Base-by-base conservation (phyloP, 176 grass and related monocot species). In the Eremochloa ophiuroides region DNA sequence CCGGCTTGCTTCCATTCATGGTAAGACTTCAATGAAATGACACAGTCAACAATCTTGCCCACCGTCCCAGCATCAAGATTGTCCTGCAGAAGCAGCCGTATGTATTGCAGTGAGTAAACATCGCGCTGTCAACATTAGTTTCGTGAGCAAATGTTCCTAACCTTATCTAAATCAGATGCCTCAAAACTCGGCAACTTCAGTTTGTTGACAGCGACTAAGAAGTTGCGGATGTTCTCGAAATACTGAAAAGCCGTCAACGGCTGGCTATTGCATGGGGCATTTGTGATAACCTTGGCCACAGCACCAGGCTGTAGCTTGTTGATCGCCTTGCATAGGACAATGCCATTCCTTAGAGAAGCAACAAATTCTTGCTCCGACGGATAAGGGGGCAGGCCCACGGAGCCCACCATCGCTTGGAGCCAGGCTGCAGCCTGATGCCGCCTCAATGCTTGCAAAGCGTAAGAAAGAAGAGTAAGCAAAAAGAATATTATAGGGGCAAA, bases 171-270 rank as follows among this genome's bases (percentile, higher is more conserved):
- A 85, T 94, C 92, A 65, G 92, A 94, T 48, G 92, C 92, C 86
- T 97, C 92, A 50, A 97, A 97, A 61, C 68, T 83, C 1, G 88
- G 88, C 42, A 94, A 79, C 76, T 97, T 92, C 31, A 94, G 86
- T 33, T 89, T 74, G 17, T 94, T 77, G 7, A 89, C 83, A 78
- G 95, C 95, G 23, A 90, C 95, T 58, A 97, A 80, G 89, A 97
- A 94, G 65, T 97, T 97, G 47, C 95, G 87, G 63, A 97, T 86
- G 82, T 97, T 97, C 75, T 97, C 95, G 26, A 97, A 97, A 69
- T 92, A 89, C 77, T 97, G 92, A 80, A 92, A 97, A 66, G 95
- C 95, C 0, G 90, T 85, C 37, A 75, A 87, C 8, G 88, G 83
- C 62, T 97, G 95, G 89, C 80, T 92, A 77, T 92, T 80, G 14